A percentile compares a stretch with the other conserved stretches of the same genome.
Evolutionary conservation across 2,329 filamentous ascomycete species (phyloP).

Genomic region (Beauveria sp.): DNA sequence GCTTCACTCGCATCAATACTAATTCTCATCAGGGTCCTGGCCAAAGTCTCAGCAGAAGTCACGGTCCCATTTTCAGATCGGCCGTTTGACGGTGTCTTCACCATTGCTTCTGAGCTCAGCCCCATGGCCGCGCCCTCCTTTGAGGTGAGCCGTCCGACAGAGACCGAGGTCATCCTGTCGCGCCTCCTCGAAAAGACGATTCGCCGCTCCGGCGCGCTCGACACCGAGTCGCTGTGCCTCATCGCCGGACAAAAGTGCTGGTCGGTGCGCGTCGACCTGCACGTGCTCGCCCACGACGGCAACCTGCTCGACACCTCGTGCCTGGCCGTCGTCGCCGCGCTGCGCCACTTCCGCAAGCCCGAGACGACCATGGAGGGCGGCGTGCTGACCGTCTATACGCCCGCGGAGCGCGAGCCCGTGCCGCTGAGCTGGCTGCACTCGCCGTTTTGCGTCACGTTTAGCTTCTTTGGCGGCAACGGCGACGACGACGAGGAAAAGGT

Average conservation of each 20-base stretch:
- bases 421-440: slow-evolving; percentile 86
- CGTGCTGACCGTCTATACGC: slow-evolving; percentile 73
- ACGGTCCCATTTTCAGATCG: slow-evolving; percentile 78
- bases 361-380: slow-evolving; percentile 84
- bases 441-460: slow-evolving; percentile 86
- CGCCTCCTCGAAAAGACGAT: slow-evolving; percentile 90
- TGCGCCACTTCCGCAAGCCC: slow-evolving; percentile 86
- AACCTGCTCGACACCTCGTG: slow-evolving; percentile 82
- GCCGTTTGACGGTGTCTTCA: slow-evolving; percentile 93
- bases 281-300: slow-evolving; percentile 86
- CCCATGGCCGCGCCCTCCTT: slow-evolving; percentile 89
- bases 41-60: slow-evolving; percentile 81
- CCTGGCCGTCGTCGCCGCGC: slow-evolving; percentile 76
- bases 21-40: slow-evolving; percentile 57
- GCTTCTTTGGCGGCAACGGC: slow-evolving; percentile 68
- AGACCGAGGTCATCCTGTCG: slow-evolving; percentile 78
- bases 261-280: slow-evolving; percentile 82
- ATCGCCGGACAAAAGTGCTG: slow-evolving; percentile 87
- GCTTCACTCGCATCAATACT: slow-evolving; percentile 6
- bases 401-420: slow-evolving; percentile 82
- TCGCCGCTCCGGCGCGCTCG: slow-evolving; percentile 82
- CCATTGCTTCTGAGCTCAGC: slow-evolving; percentile 81
- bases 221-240: slow-evolving; percentile 93
- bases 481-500: slow-evolving; percentile 39
- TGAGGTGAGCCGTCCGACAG: slow-evolving; percentile 75